phyloP scores from a whole-genome alignment of 2,329 filamentous ascomycete species.

The Pseudohalonectria lignicola region DNA sequence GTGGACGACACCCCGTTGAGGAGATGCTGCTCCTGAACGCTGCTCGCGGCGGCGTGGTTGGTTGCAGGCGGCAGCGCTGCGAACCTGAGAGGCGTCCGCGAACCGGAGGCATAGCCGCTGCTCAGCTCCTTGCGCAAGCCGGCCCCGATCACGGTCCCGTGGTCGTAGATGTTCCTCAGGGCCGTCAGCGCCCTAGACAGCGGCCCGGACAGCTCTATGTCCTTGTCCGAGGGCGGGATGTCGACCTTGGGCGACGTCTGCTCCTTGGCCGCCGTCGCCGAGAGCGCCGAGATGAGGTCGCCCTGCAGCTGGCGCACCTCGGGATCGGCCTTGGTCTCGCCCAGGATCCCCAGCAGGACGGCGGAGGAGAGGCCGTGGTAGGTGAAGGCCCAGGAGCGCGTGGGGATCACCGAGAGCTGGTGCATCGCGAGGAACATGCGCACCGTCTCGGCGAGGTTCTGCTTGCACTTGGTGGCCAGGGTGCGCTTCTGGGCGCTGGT shows the following conservation, averaged over 20 bases:
- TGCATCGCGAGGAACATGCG: slow-evolving; percentile 62
- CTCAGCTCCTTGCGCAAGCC: slow-evolving; percentile 30
- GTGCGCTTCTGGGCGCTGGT: slow-evolving; percentile 39
- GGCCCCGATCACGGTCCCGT: slow-evolving; percentile 44
- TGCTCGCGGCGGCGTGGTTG: slow-evolving; percentile 7
- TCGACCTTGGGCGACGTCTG: slow-evolving; percentile 40
- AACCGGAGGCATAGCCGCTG: slow-evolving; percentile 31
- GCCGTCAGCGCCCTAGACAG: slow-evolving; percentile 49
- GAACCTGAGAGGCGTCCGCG: slow-evolving; percentile 27
- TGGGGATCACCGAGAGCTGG: slow-evolving; percentile 54
- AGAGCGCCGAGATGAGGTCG: slow-evolving; percentile 51
- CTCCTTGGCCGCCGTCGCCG: slow-evolving; percentile 53
- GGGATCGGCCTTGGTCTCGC: slow-evolving; percentile 51
- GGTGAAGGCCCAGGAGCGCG: slow-evolving; percentile 57
- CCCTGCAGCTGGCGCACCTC: slow-evolving; percentile 54
- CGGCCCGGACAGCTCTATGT: slow-evolving; percentile 52
- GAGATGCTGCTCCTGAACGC: slow-evolving; percentile 4
- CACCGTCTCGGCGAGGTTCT: slow-evolving; percentile 53
- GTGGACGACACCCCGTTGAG: slow-evolving; percentile 14
- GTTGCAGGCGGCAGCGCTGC: not conserved
- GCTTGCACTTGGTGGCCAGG: slow-evolving; percentile 48
- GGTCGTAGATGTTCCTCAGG: slow-evolving; percentile 55
- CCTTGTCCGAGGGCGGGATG: slow-evolving; percentile 43
- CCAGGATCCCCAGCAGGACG: slow-evolving; percentile 50
- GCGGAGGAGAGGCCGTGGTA: slow-evolving; percentile 57